Evolutionary conservation across 768 basidiomycete genomes (phyloP).

Genomic region (Tylopilus sp.): DNA sequence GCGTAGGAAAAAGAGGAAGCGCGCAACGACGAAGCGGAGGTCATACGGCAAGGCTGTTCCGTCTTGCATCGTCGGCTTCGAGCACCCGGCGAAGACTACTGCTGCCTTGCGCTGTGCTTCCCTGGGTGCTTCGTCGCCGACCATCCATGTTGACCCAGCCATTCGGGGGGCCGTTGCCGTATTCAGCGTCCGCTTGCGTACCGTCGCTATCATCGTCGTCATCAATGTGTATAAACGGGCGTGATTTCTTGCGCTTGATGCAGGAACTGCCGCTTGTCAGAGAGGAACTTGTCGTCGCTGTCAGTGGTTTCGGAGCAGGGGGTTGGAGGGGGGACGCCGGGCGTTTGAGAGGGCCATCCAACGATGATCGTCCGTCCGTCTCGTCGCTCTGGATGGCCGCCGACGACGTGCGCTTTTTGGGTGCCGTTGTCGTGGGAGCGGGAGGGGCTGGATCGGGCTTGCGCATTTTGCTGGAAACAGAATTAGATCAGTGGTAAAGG

Average conservation of each 20-base stretch:
- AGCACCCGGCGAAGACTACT: slow-evolving; percentile 31
- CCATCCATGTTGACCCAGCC: slow-evolving; percentile 59
- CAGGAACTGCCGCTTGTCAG: slow-evolving; percentile 21
- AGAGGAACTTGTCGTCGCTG: slow-evolving; percentile 34
- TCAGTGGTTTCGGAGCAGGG: slow-evolving; percentile 37
- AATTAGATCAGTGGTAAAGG: slow-evolving; percentile 5
- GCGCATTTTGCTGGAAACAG: slow-evolving; percentile 71
- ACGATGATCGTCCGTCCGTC: slow-evolving; percentile 37
- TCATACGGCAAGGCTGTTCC: slow-evolving; percentile 68
- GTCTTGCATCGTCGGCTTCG: slow-evolving; percentile 51
- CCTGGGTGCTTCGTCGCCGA: slow-evolving; percentile 43
- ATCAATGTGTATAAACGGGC: slow-evolving; percentile 41
- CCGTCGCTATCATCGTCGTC: slow-evolving; percentile 64
- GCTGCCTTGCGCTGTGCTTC: slow-evolving; percentile 12
- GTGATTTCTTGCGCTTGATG: slow-evolving; percentile 53
- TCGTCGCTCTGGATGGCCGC: slow-evolving; percentile 35
- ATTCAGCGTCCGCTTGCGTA: slow-evolving; percentile 70
- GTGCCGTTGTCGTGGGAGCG: slow-evolving; percentile 25
- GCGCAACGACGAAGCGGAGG: too few relatives aligned
- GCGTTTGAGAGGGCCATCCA: slow-evolving; percentile 34
- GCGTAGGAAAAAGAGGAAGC: slow-evolving; percentile 20
- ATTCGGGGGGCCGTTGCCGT: slow-evolving; percentile 36
- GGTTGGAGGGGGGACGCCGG: slow-evolving; percentile 28
- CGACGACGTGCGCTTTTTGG: slow-evolving; percentile 44
- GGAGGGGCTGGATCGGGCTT: slow-evolving; percentile 64